These are phyloP conservation scores for Bidens hawaiensis DNA, from an alignment of 140 eudicot species.

Conservation along the genomic window DNA sequence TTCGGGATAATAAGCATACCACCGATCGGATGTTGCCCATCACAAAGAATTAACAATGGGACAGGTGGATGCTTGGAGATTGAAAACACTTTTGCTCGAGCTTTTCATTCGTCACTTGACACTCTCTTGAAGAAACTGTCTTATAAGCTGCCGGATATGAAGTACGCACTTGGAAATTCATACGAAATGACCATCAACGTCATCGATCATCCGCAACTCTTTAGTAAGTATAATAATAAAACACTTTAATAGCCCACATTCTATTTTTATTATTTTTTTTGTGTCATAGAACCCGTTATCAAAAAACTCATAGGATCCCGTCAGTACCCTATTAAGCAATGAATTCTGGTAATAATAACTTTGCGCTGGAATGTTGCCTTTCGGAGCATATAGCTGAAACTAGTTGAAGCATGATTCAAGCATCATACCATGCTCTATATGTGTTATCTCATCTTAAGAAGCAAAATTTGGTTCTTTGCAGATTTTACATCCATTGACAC, in stretches of 20 bases:
- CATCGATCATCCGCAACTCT: conserved; percentile 32
- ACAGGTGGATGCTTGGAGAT: conserved; percentile 42
- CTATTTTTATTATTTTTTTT: neutral
- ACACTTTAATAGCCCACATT: too few relatives aligned
- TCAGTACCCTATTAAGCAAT: too few relatives aligned
- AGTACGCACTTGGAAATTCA: conserved; percentile 46
- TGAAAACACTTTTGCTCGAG: conserved; percentile 32
- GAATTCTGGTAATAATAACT: too few relatives aligned
- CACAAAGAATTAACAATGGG: conserved; percentile 28
- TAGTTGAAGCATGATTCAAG: too few relatives aligned
- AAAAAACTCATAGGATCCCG: too few relatives aligned
- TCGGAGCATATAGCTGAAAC: too few relatives aligned
- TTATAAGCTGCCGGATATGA: conserved; percentile 33
- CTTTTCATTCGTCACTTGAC: conserved; percentile 32
- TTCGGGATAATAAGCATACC: conserved; percentile 53
- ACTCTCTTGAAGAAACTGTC: conserved; percentile 27
- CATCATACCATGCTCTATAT: too few relatives aligned
- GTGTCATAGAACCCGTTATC: too few relatives aligned
- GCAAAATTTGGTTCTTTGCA: neutral
- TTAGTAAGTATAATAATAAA: conserved; percentile 40
- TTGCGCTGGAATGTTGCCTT: too few relatives aligned
- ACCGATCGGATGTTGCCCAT: conserved; percentile 61
- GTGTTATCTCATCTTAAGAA: neutral
- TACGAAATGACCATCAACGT: conserved; percentile 50
- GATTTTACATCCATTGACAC: conserved; percentile 35